Evolutionary conservation across 805 yeast genomes (phyloP).

Genomic region (Ogataea haglerorum): DNA sequence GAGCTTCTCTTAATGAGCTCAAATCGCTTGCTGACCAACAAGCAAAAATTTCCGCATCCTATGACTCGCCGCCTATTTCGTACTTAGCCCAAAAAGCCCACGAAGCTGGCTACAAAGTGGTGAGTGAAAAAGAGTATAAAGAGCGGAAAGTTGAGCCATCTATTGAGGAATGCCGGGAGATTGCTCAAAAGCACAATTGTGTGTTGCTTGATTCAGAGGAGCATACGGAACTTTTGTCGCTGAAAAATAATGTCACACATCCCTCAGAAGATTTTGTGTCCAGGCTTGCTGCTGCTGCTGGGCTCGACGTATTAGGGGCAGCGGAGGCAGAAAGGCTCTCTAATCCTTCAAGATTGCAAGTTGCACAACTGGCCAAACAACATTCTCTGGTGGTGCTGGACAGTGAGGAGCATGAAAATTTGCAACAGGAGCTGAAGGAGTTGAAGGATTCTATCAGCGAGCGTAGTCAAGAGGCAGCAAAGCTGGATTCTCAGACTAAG

Average conservation of each 20-base stretch:
- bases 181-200: slow-evolving; percentile 11
- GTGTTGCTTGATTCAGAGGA: slow-evolving; percentile 16
- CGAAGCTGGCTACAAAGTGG: slow-evolving; percentile 14
- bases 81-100: slow-evolving; percentile 26
- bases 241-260: not conserved
- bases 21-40: slow-evolving; percentile 22
- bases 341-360: slow-evolving; percentile 15
- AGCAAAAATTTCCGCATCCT: slow-evolving; percentile 10
- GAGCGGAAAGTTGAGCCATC: slow-evolving; percentile 4
- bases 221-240: slow-evolving; percentile 4
- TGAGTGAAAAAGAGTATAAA: slow-evolving; percentile 10
- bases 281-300: slow-evolving; percentile 29
- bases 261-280: slow-evolving; percentile 32
- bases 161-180: slow-evolving; percentile 7
- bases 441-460: too few relatives aligned
- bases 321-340: slow-evolving; percentile 16
- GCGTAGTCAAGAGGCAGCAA: too few relatives aligned
- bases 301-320: slow-evolving; percentile 18
- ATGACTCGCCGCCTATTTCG: slow-evolving; percentile 28
- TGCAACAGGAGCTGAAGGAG: slow-evolving; percentile 1
- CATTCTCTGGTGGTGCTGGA: slow-evolving; percentile 10
- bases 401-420: not conserved
- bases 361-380: slow-evolving; percentile 8
- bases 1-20: slow-evolving; percentile 28
- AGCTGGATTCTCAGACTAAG: not conserved